These are phyloP conservation scores for Eucalyptus sideroxylon DNA, from an alignment of 345 rosid species.

Conservation along the genomic window DNA sequence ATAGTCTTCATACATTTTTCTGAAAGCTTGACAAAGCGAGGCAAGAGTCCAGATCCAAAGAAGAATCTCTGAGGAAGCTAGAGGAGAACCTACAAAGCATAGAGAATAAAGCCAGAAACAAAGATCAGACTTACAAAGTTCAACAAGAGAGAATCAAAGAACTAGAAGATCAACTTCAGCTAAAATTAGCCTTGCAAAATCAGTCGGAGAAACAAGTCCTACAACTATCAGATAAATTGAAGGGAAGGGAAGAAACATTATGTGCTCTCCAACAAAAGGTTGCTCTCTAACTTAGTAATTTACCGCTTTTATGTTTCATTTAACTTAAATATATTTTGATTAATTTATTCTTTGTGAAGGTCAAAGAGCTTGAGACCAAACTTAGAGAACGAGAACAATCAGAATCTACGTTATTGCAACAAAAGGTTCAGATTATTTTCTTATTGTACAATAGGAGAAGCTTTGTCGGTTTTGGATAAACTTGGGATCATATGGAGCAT, in stretches of 20 bases:
- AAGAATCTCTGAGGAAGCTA: slow-evolving; percentile 60
- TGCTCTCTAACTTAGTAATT: neutral
- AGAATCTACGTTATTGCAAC: slow-evolving; percentile 34
- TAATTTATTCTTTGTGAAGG: slow-evolving; percentile 10
- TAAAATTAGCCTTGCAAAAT: slow-evolving; percentile 23
- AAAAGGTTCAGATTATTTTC: slow-evolving; percentile 31
- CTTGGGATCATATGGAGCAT: neutral
- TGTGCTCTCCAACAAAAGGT: slow-evolving; percentile 68
- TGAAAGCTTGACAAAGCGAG: slow-evolving; percentile 69
- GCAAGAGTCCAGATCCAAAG: slow-evolving; percentile 72
- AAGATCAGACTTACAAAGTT: slow-evolving; percentile 45
- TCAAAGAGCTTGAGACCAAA: slow-evolving; percentile 65
- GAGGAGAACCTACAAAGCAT: slow-evolving; percentile 69
- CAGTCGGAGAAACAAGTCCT: slow-evolving; percentile 49
- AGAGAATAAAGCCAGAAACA: slow-evolving; percentile 58
- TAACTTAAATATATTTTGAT: neutral
- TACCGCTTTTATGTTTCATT: neutral
- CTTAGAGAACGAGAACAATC: slow-evolving; percentile 52
- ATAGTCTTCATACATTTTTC: neutral
- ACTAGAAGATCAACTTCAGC: slow-evolving; percentile 67
- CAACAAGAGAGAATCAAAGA: slow-evolving; percentile 78
- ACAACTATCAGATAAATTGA: slow-evolving; percentile 57
- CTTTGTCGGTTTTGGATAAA: neutral
- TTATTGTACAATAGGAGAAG: neutral
- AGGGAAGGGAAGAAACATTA: slow-evolving; percentile 65